A percentile compares a stretch with the other conserved stretches of the same genome.
These are phyloP conservation scores for Suillus clintonianus DNA, from an alignment of 768 basidiomycete species.

Conservation along the genomic window DNA sequence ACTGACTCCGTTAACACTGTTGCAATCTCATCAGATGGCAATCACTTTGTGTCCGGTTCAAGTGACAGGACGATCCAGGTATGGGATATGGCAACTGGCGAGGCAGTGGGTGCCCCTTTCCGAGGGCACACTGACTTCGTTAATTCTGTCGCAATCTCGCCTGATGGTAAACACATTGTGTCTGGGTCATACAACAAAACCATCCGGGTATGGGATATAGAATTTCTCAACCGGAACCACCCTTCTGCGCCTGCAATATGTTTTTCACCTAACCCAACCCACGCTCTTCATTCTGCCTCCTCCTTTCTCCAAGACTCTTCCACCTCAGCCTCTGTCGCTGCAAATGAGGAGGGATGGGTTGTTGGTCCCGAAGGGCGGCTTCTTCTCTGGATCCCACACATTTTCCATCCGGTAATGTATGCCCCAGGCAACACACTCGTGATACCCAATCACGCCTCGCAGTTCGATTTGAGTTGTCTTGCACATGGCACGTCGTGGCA, in stretches of 20 bases:
- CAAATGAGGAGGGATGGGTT: no score
- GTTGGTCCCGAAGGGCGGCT: background rate
- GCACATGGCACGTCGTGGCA: background rate
- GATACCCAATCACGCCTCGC: background rate
- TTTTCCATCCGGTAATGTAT: background rate
- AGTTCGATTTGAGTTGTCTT: background rate
- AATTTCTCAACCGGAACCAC: background rate
- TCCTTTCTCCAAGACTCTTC: no score
- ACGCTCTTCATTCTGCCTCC: background rate
- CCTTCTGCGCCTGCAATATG: background rate
- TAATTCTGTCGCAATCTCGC: conserved; percentile 12
- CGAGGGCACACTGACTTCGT: conserved; percentile 6
- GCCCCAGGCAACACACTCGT: conserved; percentile 1
- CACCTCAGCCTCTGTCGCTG: no score
- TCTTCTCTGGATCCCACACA: background rate
- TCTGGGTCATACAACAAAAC: background rate
- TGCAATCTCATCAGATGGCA: background rate
- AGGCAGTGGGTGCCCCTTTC: background rate
- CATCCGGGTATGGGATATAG: conserved; percentile 1
- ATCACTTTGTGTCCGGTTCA: background rate
- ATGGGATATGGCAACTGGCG: background rate
- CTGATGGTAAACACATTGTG: background rate
- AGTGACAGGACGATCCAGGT: background rate
- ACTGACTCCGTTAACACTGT: background rate
- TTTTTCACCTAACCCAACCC: background rate